Percentiles rank a stretch among this genome's conserved stretches.
These are phyloP conservation scores for Solanum hybrid DNA, from an alignment of 305 asterid species.

Conservation along the genomic window DNA sequence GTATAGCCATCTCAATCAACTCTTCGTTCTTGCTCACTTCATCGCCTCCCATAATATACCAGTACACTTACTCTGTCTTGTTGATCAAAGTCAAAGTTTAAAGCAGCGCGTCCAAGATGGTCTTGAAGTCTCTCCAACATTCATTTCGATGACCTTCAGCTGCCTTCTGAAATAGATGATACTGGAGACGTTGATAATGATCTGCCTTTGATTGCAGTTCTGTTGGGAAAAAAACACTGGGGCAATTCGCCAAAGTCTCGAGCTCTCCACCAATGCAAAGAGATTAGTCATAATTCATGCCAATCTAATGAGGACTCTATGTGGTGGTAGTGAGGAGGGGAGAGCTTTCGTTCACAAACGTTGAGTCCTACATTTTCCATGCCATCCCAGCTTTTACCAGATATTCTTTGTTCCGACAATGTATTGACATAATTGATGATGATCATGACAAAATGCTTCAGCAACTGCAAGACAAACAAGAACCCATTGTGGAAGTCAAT, in stretches of 20 bases:
- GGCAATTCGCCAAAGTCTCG: not conserved
- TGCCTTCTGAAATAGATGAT: conserved; percentile 3
- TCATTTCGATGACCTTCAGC: not conserved
- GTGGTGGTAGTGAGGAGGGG: too few relatives aligned
- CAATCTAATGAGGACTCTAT: not conserved
- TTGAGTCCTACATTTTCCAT: too few relatives aligned
- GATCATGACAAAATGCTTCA: too few relatives aligned
- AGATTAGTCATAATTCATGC: not conserved
- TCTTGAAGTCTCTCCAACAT: not conserved
- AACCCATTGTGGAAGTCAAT: conserved; percentile 8
- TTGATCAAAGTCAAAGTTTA: not conserved
- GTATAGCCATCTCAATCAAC: not conserved
- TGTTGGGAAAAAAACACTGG: not conserved
- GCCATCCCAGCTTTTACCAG: too few relatives aligned
- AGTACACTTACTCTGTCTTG: not conserved
- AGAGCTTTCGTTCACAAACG: too few relatives aligned
- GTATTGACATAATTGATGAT: too few relatives aligned
- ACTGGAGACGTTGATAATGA: not conserved
- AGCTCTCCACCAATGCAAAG: not conserved
- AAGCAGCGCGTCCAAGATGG: not conserved
- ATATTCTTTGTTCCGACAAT: too few relatives aligned
- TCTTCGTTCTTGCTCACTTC: not conserved
- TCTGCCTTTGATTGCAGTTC: not conserved
- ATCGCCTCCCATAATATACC: not conserved
- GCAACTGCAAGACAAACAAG: not conserved